These are phyloP conservation scores for Saussurea involucrata DNA, from an alignment of 129 eudicot genomes.

Conservation along the genomic window DNA sequence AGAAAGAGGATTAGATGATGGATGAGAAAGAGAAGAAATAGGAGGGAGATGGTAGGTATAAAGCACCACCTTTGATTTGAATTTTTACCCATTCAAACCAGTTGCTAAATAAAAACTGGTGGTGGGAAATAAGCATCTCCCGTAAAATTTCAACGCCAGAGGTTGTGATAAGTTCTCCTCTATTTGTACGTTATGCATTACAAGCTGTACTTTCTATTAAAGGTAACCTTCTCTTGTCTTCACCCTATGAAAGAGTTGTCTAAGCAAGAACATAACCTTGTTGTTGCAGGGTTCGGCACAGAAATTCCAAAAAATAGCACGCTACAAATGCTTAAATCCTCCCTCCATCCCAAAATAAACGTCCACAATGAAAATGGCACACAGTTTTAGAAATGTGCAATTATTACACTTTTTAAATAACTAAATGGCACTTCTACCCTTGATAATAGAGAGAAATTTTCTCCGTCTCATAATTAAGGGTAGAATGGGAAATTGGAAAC, in stretches of 20 bases:
- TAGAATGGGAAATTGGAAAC: neutral
- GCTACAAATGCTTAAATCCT: neutral
- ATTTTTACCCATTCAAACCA: constrained; percentile 27
- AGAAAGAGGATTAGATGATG: constrained; percentile 8
- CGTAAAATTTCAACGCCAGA: neutral
- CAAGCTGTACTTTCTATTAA: neutral
- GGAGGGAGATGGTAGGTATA: constrained; percentile 18
- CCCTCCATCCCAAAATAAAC: no score
- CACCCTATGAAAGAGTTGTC: neutral
- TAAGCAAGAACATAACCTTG: neutral
- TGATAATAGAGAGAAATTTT: no score
- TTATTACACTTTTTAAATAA: no score
- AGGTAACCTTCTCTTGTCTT: neutral
- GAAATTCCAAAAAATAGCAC: neutral
- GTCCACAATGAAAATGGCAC: no score
- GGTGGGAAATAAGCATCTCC: constrained; percentile 6
- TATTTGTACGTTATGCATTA: neutral
- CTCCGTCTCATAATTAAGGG: no score
- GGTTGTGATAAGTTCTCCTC: neutral
- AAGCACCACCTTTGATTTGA: constrained; percentile 22
- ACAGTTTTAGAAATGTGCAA: no score
- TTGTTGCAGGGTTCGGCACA: neutral
- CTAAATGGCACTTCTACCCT: no score
- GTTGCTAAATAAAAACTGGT: constrained; percentile 9
- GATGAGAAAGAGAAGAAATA: constrained; percentile 11